phyloP scores from a whole-genome alignment of 2,329 filamentous ascomycete genomes.

The Exophiala mesophila region DNA sequence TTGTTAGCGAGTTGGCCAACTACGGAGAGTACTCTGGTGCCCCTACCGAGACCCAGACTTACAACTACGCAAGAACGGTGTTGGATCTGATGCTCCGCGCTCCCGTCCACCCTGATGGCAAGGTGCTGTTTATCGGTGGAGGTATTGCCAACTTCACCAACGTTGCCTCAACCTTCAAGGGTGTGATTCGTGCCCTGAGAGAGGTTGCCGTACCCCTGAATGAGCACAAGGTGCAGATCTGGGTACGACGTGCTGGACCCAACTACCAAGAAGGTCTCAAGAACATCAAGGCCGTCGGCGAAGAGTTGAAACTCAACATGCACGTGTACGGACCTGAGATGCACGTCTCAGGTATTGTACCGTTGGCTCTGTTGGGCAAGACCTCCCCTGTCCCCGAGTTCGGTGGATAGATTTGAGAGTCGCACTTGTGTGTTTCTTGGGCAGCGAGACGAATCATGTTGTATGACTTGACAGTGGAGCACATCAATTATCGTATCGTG shows the following conservation, averaged over 20 bases:
- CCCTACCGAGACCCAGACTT: slow-evolving; percentile 97
- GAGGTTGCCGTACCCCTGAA: slow-evolving; percentile 79
- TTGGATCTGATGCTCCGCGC: slow-evolving; percentile 96
- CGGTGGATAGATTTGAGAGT: slow-evolving; percentile 31
- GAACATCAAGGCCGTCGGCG: slow-evolving; percentile 97
- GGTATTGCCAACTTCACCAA: slow-evolving; percentile 99
- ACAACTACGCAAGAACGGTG: slow-evolving; percentile 96
- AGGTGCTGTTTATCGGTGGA: slow-evolving; percentile 98
- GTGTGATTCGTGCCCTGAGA: slow-evolving; percentile 91
- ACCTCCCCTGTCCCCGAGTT: slow-evolving; percentile 59
- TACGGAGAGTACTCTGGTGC: slow-evolving; percentile 99
- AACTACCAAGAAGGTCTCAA: slow-evolving; percentile 99
- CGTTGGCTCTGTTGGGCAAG: slow-evolving; percentile 71
- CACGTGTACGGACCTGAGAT: slow-evolving; percentile 78
- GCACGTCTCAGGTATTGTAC: slow-evolving; percentile 93
- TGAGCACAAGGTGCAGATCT: slow-evolving; percentile 98
- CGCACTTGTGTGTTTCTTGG: neutral
- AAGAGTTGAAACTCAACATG: slow-evolving; percentile 94
- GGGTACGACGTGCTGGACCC: slow-evolving; percentile 84
- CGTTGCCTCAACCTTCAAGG: slow-evolving; percentile 98
- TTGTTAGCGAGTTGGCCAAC: slow-evolving; percentile 95
- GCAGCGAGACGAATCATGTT: slow-evolving; percentile 3
- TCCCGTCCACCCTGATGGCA: slow-evolving; percentile 78
- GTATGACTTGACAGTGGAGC: slow-evolving; percentile 18
- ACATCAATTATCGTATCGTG: slow-evolving; percentile 1